A percentile compares a stretch with the other conserved stretches of the same genome.
Conservation (phyloP, 371 early-diverging fungal genomes). For the Furculomyces boomerangus region DNA sequence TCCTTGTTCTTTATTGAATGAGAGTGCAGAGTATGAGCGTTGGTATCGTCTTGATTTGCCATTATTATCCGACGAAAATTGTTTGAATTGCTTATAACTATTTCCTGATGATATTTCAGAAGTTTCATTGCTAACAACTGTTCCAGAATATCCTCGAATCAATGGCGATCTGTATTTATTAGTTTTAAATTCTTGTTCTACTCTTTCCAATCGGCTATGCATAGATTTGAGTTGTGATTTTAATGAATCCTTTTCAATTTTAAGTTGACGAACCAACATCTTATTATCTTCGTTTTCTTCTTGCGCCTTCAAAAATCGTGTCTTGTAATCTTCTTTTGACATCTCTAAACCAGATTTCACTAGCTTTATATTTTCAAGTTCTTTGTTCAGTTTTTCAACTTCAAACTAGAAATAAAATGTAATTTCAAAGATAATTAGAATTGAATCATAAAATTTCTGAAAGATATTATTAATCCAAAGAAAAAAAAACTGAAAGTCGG, state of each 20-base stretch:
- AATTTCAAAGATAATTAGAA: not conserved
- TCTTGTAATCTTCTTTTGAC: conserved; percentile 1
- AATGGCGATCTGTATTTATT: not conserved
- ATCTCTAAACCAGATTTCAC: not conserved
- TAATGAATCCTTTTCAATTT: not conserved
- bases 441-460: not conserved
- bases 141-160: not conserved
- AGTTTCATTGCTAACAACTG: too few species aligned
- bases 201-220: not conserved
- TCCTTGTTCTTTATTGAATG: not conserved
- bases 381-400: not conserved
- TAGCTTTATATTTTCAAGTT: not conserved
- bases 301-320: not conserved
- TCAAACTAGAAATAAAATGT: too few species aligned
- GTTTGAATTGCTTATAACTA: not conserved
- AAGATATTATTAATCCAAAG: not conserved
- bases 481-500: not conserved
- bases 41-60: not conserved
- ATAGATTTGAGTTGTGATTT: not conserved
- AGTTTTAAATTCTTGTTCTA: not conserved
- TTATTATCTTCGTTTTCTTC: not conserved
- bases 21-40: not conserved
- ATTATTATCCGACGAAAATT: not conserved
- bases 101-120: too few species aligned
- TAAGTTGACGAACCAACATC: not conserved